Evolutionary conservation across 2,329 filamentous ascomycete genomes (phyloP).

Genomic region (Zalaria sp.): DNA sequence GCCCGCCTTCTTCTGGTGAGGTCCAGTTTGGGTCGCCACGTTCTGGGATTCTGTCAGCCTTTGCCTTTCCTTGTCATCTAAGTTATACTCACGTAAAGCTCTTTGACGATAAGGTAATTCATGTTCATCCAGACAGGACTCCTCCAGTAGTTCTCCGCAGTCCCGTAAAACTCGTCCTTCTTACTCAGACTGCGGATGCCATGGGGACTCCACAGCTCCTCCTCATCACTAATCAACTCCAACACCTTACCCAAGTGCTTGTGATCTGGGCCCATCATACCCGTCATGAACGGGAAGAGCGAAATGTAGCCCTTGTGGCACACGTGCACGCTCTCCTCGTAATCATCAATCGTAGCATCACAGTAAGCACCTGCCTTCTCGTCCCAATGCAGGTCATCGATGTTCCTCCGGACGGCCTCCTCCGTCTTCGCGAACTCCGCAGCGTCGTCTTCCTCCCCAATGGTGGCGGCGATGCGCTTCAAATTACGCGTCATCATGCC

Average conservation of each 20-base stretch:
- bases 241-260: conserved; percentile 61
- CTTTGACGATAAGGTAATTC: conserved; percentile 74
- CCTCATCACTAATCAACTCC: conserved; percentile 63
- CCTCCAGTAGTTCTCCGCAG: conserved; percentile 93
- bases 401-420: conserved; percentile 67
- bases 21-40: conserved; percentile 49
- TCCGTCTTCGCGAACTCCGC: conserved; percentile 57
- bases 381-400: conserved; percentile 90
- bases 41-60: conserved; percentile 30
- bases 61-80: conserved; percentile 2
- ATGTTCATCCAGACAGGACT: conserved; percentile 93
- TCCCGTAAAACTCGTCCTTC: conserved; percentile 70
- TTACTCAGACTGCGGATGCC: conserved; percentile 86
- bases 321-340: conserved; percentile 75
- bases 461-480: conserved; percentile 58
- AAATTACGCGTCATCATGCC: conserved; percentile 91
- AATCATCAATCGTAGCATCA: conserved; percentile 89
- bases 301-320: conserved; percentile 97
- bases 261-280: conserved; percentile 60
- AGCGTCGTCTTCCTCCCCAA: conserved; percentile 66
- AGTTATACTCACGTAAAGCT: conserved; percentile 58
- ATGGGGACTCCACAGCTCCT: conserved; percentile 78
- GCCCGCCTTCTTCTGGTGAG: conserved; percentile 53
- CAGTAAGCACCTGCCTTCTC: conserved; percentile 71
- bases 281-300: conserved; percentile 81